Evolutionary conservation across 1,284 basidiomycete species (phyloP).

Genomic region (Vanrija humicola): DNA sequence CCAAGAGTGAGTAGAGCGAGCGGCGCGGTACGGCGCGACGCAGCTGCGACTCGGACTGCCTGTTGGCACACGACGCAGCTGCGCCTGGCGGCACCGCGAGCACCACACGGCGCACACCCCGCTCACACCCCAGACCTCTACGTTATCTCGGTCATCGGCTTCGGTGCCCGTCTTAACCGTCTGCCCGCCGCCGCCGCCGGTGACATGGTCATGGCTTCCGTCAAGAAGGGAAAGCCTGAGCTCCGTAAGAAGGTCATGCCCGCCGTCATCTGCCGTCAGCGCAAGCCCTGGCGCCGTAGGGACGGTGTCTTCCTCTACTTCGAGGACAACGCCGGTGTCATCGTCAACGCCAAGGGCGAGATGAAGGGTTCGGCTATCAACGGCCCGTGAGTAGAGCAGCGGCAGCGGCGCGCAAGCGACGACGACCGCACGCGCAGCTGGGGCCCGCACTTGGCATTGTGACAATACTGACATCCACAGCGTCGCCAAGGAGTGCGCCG

Average conservation of each 20-base stretch:
- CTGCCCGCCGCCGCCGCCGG: constrained; percentile 97
- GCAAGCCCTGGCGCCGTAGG: constrained; percentile 96
- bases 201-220: constrained; percentile 97
- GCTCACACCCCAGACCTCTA: constrained; percentile 40
- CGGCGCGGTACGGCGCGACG: not conserved
- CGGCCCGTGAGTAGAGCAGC: constrained; percentile 76
- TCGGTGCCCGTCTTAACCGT: constrained; percentile 94
- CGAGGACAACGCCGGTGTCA: constrained; percentile 92
- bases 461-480: constrained; percentile 17
- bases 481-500: constrained; percentile 59
- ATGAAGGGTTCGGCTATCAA: constrained; percentile 99
- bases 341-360: constrained; percentile 98
- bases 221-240: constrained; percentile 99
- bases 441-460: not conserved
- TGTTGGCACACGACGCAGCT: not conserved
- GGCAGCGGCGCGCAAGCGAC: constrained; percentile 41
- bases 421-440: not conserved
- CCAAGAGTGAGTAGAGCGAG: constrained; percentile 61
- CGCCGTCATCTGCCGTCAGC: constrained; percentile 93
- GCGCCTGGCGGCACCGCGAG: not conserved
- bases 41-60: not conserved
- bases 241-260: constrained; percentile 99
- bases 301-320: constrained; percentile 99
- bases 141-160: constrained; percentile 59
- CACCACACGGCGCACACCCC: not conserved